Percentiles rank a stretch among this genome's conserved stretches.
phyloP scores from a whole-genome alignment of 495 filamentous ascomycete species.

The Podospora australis region DNA sequence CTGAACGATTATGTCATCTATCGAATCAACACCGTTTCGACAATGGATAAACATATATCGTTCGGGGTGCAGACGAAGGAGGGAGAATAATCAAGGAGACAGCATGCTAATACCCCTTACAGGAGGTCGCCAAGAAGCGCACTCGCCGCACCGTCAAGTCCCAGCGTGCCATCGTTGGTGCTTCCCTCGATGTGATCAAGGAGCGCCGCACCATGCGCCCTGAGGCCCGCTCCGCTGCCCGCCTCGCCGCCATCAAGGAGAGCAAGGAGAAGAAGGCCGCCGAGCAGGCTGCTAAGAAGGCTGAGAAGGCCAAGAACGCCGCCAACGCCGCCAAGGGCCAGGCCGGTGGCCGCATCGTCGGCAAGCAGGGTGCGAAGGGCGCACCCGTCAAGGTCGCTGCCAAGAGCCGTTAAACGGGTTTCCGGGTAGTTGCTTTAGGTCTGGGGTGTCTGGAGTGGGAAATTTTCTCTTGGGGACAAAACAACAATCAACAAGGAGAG shows the following conservation, averaged over 20 bases:
- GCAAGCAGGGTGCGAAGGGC: slow-evolving; percentile 97
- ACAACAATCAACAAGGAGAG: slow-evolving; percentile 13
- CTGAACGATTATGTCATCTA: too few relatives aligned
- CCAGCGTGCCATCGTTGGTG: slow-evolving; percentile 98
- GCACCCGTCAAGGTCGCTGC: slow-evolving; percentile 77
- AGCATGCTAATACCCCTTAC: slow-evolving; percentile 41
- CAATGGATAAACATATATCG: too few relatives aligned
- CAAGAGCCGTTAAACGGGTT: slow-evolving; percentile 68
- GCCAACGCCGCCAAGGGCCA: slow-evolving; percentile 64
- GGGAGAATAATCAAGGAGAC: slow-evolving; percentile 1
- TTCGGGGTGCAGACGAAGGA: not conserved
- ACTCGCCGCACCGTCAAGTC: slow-evolving; percentile 96
- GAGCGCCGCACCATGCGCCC: slow-evolving; percentile 90
- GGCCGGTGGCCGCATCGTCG: slow-evolving; percentile 61
- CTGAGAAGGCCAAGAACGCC: slow-evolving; percentile 96
- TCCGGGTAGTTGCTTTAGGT: slow-evolving; percentile 11
- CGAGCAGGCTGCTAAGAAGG: slow-evolving; percentile 87
- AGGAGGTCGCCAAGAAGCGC: slow-evolving; percentile 99
- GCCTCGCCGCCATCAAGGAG: slow-evolving; percentile 84
- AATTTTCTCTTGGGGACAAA: slow-evolving; percentile 11
- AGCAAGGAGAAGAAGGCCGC: slow-evolving; percentile 95
- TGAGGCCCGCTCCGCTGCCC: slow-evolving; percentile 89
- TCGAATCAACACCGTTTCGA: too few relatives aligned
- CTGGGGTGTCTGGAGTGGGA: slow-evolving; percentile 10
- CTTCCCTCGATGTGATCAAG: slow-evolving; percentile 98